Conservation (phyloP, 331 rosid genomes). For the Cucumis variabilis region DNA sequence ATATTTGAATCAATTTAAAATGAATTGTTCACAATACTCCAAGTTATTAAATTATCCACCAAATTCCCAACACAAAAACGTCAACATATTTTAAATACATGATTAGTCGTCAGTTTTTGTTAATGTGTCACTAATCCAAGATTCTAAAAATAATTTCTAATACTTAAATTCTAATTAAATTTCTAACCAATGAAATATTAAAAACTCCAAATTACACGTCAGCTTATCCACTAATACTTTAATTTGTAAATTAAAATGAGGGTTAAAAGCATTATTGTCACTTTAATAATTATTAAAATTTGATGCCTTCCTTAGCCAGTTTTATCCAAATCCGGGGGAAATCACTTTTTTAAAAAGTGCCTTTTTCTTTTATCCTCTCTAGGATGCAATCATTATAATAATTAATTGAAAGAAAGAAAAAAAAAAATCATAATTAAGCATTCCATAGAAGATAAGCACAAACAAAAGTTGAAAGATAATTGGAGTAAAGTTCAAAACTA, state of each 20-base stretch:
- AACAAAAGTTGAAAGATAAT: no score
- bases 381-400: background rate
- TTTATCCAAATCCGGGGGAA: constrained; percentile 13
- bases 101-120: background rate
- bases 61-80: no score
- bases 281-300: background rate
- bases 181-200: background rate
- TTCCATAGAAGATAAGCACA: background rate
- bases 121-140: background rate
- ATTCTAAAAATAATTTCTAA: no score
- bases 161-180: no score
- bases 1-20: no score
- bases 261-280: background rate
- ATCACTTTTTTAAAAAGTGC: background rate
- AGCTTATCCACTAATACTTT: background rate
- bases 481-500: no score
- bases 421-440: background rate
- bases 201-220: background rate
- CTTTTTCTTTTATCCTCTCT: background rate
- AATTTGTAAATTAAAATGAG: background rate
- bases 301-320: background rate
- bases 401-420: background rate
- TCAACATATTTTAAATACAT: background rate
- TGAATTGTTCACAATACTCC: background rate
- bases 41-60: background rate